A percentile compares a stretch with the other conserved stretches of the same genome.
Conservation (phyloP, 1,284 basidiomycete species). For the Trichosporon ovoides region DNA sequence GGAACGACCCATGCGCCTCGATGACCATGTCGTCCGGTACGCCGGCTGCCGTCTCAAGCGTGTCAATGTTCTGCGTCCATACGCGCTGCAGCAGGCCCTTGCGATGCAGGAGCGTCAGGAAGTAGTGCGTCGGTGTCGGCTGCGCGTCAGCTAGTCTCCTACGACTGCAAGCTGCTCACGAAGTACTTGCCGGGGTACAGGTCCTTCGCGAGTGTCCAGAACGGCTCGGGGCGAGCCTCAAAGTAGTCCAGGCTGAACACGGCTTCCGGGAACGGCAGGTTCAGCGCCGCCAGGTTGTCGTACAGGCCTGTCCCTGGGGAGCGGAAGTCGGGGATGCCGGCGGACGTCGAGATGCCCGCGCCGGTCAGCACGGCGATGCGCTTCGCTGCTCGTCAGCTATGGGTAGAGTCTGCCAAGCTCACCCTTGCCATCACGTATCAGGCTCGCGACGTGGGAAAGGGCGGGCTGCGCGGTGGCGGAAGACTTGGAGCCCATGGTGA, state of each 20-base stretch:
- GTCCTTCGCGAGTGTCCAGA: constrained; percentile 82
- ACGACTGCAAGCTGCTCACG: constrained; percentile 20
- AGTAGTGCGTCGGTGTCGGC: constrained; percentile 85
- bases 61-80: constrained; percentile 64
- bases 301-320: constrained; percentile 55
- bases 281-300: constrained; percentile 52
- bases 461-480: not conserved
- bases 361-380: constrained; percentile 52
- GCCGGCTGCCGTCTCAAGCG: constrained; percentile 79
- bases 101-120: constrained; percentile 55
- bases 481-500: not conserved
- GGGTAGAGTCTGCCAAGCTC: not conserved
- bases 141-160: constrained; percentile 54
- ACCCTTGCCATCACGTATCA: constrained; percentile 1
- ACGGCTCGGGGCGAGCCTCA: constrained; percentile 51
- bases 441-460: not conserved
- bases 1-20: constrained; percentile 92
- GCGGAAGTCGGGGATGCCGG: constrained; percentile 51
- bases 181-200: constrained; percentile 60
- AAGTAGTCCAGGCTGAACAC: constrained; percentile 55
- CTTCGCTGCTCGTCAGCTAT: not conserved
- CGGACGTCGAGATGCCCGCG: constrained; percentile 54
- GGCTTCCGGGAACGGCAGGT: constrained; percentile 56
- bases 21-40: constrained; percentile 69
- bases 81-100: constrained; percentile 38